phyloP scores from a whole-genome alignment of 768 basidiomycete genomes.

The Cystobasidium onofrii region DNA sequence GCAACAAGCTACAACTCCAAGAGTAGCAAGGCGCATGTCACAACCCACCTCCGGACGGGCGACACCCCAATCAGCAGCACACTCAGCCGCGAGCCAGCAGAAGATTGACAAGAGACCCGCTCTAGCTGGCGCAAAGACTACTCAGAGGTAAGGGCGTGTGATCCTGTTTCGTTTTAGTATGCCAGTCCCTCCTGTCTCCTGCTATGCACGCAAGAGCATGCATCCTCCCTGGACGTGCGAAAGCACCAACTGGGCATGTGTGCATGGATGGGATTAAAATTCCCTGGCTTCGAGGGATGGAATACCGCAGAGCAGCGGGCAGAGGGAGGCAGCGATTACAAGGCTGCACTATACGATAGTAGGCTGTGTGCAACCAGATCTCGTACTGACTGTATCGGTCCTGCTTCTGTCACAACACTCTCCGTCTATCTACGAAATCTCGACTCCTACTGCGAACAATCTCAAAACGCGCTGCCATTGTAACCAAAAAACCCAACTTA shows the following conservation, averaged over 20 bases:
- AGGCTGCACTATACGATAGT: too few species aligned
- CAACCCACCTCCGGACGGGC: slow-evolving; percentile 6
- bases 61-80: slow-evolving; percentile 12
- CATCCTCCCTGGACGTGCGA: too few species aligned
- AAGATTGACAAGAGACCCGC: slow-evolving; percentile 19
- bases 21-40: neutral
- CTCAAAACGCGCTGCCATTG: neutral
- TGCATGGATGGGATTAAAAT: neutral
- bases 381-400: neutral
- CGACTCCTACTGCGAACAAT: neutral
- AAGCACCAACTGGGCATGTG: too few species aligned
- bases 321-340: neutral
- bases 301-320: neutral
- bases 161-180: too few species aligned
- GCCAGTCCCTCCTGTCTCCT: too few species aligned
- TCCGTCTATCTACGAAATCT: neutral
- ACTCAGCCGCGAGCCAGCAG: slow-evolving; percentile 5
- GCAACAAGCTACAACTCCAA: neutral
- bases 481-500: neutral
- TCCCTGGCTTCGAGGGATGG: neutral
- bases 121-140: slow-evolving; percentile 26
- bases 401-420: too few species aligned
- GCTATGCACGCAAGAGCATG: too few species aligned
- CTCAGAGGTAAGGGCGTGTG: too few species aligned
- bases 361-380: neutral